Conservation (phyloP, 2,329 filamentous ascomycete species). For the Biscogniauxia mediterranea region DNA sequence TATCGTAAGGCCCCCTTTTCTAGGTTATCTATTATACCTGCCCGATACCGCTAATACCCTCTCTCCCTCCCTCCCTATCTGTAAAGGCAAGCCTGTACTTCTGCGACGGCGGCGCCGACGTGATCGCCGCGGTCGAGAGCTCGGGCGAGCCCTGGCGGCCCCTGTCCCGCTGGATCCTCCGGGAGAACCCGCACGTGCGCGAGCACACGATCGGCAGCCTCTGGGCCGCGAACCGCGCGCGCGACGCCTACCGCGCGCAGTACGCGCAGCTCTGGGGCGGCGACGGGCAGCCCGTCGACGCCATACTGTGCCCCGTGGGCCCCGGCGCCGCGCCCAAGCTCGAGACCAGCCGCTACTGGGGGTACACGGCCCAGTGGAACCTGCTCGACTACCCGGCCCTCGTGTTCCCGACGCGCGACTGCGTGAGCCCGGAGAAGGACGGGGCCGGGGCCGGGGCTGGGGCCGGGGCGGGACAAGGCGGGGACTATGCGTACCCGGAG, state of each 20-base stretch:
- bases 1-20: conserved; percentile 40
- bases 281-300: conserved; percentile 45
- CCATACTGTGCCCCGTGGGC: conserved; percentile 59
- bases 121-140: conserved; percentile 46
- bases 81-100: conserved; percentile 51
- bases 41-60: not conserved
- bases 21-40: too few species aligned
- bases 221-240: conserved; percentile 39
- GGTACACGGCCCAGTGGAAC: conserved; percentile 68
- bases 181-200: conserved; percentile 47
- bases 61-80: not conserved
- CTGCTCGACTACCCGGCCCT: conserved; percentile 64
- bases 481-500: conserved; percentile 17
- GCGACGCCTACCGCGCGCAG: conserved; percentile 39
- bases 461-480: not conserved
- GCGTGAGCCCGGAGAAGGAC: conserved; percentile 5
- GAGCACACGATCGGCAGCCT: conserved; percentile 39
- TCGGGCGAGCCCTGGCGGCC: conserved; percentile 59
- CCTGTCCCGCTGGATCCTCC: conserved; percentile 57
- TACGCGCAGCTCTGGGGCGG: conserved; percentile 40
- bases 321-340: conserved; percentile 45
- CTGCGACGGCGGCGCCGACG: conserved; percentile 57
- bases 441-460: not conserved
- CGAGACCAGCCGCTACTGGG: conserved; percentile 55
- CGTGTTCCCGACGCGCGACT: conserved; percentile 54